These are phyloP conservation scores for Amylocarpus encephaloides DNA, from an alignment of 2,329 filamentous ascomycete species.

Conservation along the genomic window DNA sequence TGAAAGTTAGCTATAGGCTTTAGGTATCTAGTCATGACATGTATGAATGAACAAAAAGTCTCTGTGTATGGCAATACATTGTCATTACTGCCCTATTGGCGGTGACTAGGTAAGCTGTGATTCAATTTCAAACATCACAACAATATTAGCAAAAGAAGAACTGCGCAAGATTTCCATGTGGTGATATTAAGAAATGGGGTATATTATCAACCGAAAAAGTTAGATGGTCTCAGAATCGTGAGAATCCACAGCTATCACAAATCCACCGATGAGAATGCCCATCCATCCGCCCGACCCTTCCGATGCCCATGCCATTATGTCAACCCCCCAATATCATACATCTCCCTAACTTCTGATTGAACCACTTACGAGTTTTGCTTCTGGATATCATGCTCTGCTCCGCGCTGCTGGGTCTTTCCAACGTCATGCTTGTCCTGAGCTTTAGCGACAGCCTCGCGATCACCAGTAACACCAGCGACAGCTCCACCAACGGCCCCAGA, in stretches of 20 bases:
- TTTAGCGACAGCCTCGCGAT: conserved; percentile 56
- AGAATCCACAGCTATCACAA: background rate
- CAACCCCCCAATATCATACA: background rate
- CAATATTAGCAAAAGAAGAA: no score
- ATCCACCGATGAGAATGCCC: background rate
- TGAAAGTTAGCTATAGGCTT: no score
- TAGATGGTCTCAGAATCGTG: background rate
- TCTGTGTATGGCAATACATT: no score
- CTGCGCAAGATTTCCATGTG: no score
- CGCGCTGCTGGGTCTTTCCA: conserved; percentile 78
- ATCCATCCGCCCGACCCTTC: background rate
- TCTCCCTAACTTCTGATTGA: background rate
- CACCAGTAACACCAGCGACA: conserved; percentile 66
- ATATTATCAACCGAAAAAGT: no score
- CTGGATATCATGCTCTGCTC: conserved; percentile 73
- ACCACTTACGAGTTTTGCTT: conserved; percentile 41
- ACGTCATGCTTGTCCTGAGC: conserved; percentile 65
- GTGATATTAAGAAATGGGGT: no score
- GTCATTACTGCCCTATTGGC: no score
- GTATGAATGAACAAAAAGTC: no score
- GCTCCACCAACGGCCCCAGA: conserved; percentile 66
- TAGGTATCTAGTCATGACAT: no score
- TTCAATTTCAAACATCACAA: no score
- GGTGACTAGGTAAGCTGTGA: no score
- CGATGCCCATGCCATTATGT: conserved; percentile 2